Conservation (phyloP, 2,329 filamentous ascomycete genomes). For the Erysiphe pulchra region DNA sequence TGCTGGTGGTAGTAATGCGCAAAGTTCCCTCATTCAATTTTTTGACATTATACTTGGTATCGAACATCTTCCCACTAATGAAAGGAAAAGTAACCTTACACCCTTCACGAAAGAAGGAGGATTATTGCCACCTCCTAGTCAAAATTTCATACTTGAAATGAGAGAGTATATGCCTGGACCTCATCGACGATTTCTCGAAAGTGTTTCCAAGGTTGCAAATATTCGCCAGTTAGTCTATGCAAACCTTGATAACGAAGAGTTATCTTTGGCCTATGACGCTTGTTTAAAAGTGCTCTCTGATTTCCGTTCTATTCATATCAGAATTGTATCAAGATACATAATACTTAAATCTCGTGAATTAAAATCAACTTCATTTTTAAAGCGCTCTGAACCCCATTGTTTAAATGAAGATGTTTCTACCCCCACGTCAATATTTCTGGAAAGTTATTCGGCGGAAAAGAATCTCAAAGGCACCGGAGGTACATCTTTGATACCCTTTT, state of each 20-base stretch:
- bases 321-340: conserved; percentile 89
- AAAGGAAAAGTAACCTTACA: conserved; percentile 26
- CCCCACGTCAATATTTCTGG: conserved; percentile 19
- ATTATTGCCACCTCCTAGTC: conserved; percentile 18
- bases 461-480: conserved; percentile 76
- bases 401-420: conserved; percentile 36
- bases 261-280: conserved; percentile 70
- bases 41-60: conserved; percentile 83
- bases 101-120: conserved; percentile 8
- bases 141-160: conserved; percentile 96
- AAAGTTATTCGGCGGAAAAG: conserved; percentile 17
- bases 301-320: conserved; percentile 61
- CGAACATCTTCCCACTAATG: conserved; percentile 71
- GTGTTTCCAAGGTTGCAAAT: conserved; percentile 58
- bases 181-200: conserved; percentile 68
- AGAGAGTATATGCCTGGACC: conserved; percentile 87
- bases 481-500: conserved; percentile 77
- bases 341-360: conserved; percentile 64
- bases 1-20: conserved; percentile 84
- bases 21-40: conserved; percentile 91
- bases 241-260: conserved; percentile 31
- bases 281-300: conserved; percentile 51
- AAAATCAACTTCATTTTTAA: conserved; percentile 33
- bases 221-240: conserved; percentile 58
- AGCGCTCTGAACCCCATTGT: conserved; percentile 23